A percentile compares a stretch with the other conserved stretches of the same genome.
These are phyloP conservation scores for Pseudogymnoascus pannorum DNA, from an alignment of 2,329 filamentous ascomycete species.

Conservation along the genomic window DNA sequence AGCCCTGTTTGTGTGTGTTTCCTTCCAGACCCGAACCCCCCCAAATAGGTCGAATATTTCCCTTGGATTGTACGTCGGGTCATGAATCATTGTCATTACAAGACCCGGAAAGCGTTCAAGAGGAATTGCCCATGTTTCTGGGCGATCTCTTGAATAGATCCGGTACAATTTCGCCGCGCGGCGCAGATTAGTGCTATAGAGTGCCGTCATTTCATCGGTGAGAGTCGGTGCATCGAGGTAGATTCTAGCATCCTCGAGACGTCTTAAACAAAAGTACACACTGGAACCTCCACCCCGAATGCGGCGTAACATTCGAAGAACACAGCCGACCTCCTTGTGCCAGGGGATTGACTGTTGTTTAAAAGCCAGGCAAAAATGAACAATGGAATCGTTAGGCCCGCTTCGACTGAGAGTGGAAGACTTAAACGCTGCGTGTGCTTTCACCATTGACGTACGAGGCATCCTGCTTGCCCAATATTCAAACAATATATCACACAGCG, in stretches of 20 bases:
- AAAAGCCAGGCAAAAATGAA: conserved; percentile 14
- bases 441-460: conserved; percentile 10
- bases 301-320: conserved; percentile 4
- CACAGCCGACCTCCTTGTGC: not conserved
- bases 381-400: not conserved
- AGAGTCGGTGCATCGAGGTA: conserved; percentile 4
- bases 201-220: conserved; percentile 1
- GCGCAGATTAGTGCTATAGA: not conserved
- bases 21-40: conserved; percentile 3
- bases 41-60: conserved; percentile 4
- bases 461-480: conserved; percentile 20
- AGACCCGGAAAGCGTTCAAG: conserved; percentile 9
- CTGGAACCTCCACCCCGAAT: not conserved
- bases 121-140: not conserved
- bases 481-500: conserved; percentile 14
- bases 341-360: conserved; percentile 13
- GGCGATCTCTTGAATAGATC: conserved; percentile 5
- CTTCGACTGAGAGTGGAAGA: not conserved
- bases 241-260: not conserved
- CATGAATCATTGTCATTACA: conserved; percentile 8
- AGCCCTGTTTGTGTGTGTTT: conserved; percentile 13
- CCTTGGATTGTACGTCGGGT: not conserved
- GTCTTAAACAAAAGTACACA: not conserved
- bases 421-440: conserved; percentile 15
- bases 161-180: not conserved